Conservation (phyloP, 805 yeast species). For the Lipomyces yamanashiensis region DNA sequence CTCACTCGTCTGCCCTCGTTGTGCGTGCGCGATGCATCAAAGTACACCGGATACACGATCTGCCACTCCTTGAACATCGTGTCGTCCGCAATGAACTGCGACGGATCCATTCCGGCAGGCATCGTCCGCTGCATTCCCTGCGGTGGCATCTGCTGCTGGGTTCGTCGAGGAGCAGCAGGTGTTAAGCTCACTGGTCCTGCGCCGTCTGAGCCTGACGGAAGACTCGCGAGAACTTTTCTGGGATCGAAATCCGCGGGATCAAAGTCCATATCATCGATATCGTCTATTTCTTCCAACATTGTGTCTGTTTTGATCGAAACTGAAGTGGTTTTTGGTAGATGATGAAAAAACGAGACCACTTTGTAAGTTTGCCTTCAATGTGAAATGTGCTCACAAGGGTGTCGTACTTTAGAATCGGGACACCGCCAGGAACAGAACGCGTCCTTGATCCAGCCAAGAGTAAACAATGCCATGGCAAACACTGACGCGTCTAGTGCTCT, state of each 20-base stretch:
- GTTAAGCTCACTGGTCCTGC: slow-evolving; percentile 9
- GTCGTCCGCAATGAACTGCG: slow-evolving; percentile 51
- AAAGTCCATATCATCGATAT: slow-evolving; percentile 87
- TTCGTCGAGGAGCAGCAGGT: slow-evolving; percentile 12
- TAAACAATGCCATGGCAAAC: slow-evolving; percentile 12
- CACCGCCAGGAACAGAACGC: not conserved
- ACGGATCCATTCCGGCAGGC: slow-evolving; percentile 25
- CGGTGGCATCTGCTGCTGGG: not conserved
- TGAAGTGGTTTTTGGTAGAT: not conserved
- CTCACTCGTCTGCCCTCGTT: slow-evolving; percentile 84
- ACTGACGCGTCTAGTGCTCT: slow-evolving; percentile 17
- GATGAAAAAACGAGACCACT: not conserved
- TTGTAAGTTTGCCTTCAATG: not conserved
- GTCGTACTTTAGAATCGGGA: not conserved
- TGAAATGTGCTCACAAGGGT: not conserved
- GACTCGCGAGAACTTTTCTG: slow-evolving; percentile 45
- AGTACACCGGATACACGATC: slow-evolving; percentile 87
- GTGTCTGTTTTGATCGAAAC: not conserved
- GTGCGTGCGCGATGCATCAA: slow-evolving; percentile 76
- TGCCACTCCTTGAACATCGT: slow-evolving; percentile 67
- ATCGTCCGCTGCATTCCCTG: not conserved
- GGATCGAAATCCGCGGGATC: slow-evolving; percentile 90
- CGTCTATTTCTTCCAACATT: slow-evolving; percentile 55
- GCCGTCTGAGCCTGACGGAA: slow-evolving; percentile 18
- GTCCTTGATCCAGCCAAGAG: not conserved